Conservation (phyloP, 805 yeast genomes). For the Starmerella asiatica region DNA sequence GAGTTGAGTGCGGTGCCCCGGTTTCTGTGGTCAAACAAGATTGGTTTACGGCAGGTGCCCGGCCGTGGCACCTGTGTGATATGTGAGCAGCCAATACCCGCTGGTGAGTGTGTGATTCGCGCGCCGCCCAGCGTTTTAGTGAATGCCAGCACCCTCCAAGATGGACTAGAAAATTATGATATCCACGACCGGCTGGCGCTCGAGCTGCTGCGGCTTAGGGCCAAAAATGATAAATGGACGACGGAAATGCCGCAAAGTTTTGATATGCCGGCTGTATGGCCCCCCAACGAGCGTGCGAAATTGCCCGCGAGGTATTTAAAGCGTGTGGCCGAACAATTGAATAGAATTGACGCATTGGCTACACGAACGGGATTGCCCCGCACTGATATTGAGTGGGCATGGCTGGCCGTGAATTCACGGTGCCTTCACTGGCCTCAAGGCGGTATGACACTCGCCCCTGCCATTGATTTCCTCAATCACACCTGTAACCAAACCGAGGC, state of each 20-base stretch:
- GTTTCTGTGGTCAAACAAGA: conserved; percentile 19
- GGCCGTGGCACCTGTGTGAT: conserved; percentile 54
- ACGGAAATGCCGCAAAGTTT: conserved; percentile 55
- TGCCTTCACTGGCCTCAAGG: conserved; percentile 69
- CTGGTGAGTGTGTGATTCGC: conserved; percentile 11
- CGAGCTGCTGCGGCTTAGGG: conserved; percentile 4
- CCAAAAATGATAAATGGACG: conserved; percentile 31
- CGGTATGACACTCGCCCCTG: conserved; percentile 78
- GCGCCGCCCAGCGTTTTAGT: conserved; percentile 16
- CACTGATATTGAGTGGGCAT: conserved; percentile 39
- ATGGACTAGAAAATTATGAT: not conserved
- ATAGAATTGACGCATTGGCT: conserved; percentile 4
- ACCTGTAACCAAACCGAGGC: conserved; percentile 22
- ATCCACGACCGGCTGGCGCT: conserved; percentile 17
- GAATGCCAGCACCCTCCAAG: conserved; percentile 9
- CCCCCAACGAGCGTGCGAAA: conserved; percentile 13
- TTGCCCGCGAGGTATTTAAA: conserved; percentile 19
- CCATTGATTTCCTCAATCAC: conserved; percentile 79
- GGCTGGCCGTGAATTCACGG: conserved; percentile 85
- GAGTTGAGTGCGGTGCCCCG: not conserved
- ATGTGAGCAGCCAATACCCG: conserved; percentile 30
- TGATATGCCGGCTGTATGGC: conserved; percentile 54
- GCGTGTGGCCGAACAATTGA: conserved; percentile 16
- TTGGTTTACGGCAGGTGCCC: conserved; percentile 31
- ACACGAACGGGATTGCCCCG: not conserved